A percentile compares a stretch with the other conserved stretches of the same genome.
These are phyloP conservation scores for Casuarina equisetifolia DNA, from an alignment of 306 rosid genomes.

Conservation along the genomic window DNA sequence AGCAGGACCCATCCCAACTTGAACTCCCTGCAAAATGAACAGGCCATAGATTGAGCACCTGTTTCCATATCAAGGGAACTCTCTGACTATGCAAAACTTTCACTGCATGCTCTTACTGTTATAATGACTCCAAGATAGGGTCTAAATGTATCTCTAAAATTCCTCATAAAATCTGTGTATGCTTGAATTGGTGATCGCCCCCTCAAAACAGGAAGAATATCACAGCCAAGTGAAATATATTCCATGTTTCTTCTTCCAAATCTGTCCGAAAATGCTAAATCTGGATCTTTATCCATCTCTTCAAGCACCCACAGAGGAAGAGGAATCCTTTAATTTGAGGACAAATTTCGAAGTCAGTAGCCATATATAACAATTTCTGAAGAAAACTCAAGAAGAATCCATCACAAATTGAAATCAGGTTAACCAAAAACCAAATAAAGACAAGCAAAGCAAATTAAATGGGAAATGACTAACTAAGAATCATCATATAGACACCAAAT, in stretches of 20 bases:
- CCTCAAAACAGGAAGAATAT: conserved; percentile 70
- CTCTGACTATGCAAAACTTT: conserved; percentile 18
- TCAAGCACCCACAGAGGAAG: conserved; percentile 88
- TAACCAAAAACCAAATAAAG: conserved; percentile 21
- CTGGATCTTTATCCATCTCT: conserved; percentile 73
- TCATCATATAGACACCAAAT: conserved; percentile 1
- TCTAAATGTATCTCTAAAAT: conserved; percentile 68
- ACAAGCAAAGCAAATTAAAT: conserved; percentile 1
- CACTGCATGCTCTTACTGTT: conserved; percentile 55
- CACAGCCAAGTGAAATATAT: conserved; percentile 89
- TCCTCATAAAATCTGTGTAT: conserved; percentile 85
- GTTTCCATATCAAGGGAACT: conserved; percentile 14
- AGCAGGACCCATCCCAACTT: conserved; percentile 90
- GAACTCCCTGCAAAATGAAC: conserved; percentile 66
- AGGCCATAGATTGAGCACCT: conserved; percentile 26
- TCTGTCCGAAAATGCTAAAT: conserved; percentile 70
- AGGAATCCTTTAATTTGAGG: conserved; percentile 59
- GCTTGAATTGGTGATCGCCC: conserved; percentile 90
- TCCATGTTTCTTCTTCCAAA: conserved; percentile 77
- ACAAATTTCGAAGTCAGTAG: conserved; percentile 37
- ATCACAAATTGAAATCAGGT: conserved; percentile 35
- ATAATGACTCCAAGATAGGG: conserved; percentile 62
- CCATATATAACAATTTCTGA: conserved; percentile 11
- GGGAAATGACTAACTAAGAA: neutral
- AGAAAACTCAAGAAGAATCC: conserved; percentile 28